Percentiles rank a stretch among this genome's conserved stretches.
Evolutionary conservation across 2,329 filamentous ascomycete genomes (phyloP).

Genomic region (Pestalotiopsis fici): DNA sequence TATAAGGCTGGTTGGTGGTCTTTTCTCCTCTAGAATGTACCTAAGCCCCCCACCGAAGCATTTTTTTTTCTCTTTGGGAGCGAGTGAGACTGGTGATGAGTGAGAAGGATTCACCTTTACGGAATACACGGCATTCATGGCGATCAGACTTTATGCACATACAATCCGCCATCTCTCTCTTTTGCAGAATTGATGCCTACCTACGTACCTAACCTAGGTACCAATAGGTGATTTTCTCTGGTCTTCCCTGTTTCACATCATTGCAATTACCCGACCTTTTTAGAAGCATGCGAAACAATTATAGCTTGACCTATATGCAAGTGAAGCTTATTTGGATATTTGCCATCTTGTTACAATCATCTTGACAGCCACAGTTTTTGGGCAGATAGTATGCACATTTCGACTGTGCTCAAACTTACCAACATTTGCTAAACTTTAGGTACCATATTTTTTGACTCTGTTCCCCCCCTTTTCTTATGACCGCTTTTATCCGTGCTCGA

Average conservation of each 20-base stretch:
- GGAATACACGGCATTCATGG: no score
- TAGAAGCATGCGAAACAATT: no score
- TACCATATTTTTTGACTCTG: neutral
- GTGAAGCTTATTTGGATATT: neutral
- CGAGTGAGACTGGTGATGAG: neutral
- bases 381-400: neutral
- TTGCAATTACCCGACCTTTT: no score
- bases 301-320: no score
- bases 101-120: no score
- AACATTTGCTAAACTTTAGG: neutral
- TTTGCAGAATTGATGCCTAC: no score
- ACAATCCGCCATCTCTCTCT: no score
- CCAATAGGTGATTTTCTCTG: no score
- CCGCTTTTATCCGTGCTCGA: neutral
- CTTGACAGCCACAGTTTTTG: neutral
- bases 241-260: no score
- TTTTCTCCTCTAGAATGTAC: neutral
- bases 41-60: neutral
- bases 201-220: no score
- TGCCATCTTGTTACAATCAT: neutral
- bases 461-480: neutral
- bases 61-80: neutral
- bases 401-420: neutral
- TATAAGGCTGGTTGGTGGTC: constrained; percentile 15
- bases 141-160: no score